A percentile compares a stretch with the other conserved stretches of the same genome.
Evolutionary conservation across 441 rosid species (phyloP).

Genomic region (Populus hybrid): DNA sequence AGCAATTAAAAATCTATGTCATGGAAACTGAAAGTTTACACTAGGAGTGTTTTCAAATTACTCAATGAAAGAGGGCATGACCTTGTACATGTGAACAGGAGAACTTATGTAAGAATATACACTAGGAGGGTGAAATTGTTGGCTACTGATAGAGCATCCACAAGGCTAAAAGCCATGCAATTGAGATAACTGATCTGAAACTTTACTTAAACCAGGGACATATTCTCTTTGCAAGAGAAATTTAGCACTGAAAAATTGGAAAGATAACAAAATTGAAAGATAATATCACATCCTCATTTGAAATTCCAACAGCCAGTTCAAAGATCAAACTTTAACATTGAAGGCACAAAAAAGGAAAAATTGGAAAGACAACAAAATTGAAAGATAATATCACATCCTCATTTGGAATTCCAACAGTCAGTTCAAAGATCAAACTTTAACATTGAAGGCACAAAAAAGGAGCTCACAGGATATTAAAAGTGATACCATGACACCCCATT

Average conservation of each 20-base stretch:
- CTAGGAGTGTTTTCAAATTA: background rate
- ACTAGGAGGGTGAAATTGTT: too few species aligned
- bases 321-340: background rate
- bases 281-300: background rate
- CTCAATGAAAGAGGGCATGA: conserved; percentile 1
- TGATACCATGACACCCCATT: background rate
- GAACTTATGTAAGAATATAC: background rate
- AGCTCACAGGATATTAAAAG: background rate
- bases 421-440: background rate
- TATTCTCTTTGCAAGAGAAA: background rate
- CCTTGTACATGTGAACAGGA: background rate
- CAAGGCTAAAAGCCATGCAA: background rate
- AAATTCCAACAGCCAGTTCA: background rate
- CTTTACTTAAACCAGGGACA: background rate
- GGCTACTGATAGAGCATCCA: background rate
- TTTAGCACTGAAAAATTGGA: background rate
- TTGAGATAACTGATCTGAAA: background rate
- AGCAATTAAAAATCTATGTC: background rate
- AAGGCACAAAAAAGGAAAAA: background rate
- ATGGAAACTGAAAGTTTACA: background rate
- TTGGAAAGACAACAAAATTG: background rate
- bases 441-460: background rate
- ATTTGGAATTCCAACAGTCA: background rate
- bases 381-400: background rate
- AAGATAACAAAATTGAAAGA: background rate